Base-by-base conservation (phyloP, 345 rosid species). In the Salix udensis region DNA sequence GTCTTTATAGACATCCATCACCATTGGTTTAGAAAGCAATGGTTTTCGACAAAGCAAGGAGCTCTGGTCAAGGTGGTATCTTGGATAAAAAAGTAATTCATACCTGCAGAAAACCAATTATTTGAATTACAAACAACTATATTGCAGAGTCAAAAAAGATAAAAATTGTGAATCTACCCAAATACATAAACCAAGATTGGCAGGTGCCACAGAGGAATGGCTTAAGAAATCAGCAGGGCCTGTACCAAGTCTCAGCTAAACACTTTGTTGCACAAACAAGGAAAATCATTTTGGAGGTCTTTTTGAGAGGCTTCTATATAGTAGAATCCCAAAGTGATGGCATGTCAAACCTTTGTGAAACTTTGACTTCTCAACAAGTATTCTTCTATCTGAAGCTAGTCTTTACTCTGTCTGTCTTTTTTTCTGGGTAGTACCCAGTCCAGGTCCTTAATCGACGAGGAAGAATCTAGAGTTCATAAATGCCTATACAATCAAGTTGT, bases 61-160 rank as follows among this genome's bases (percentile, higher is more conserved):
- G 84, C 94, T 93, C 85, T 91, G 94, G 81, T 93, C 99, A 67
- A 96, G 97, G 79, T 96, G 98, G 85, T 96, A 91, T 82, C 98
- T 88, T 79, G 99, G 99, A 76, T 96, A 96, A 81, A 96, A 93
- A 44, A 96, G 97, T 81, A 96, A 86, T 74, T 96, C 99, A 78
- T 96, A 92, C 79, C 99, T 96, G 84, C 79, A 87, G 67, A 55
- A 61, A 44, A 67, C 15, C 61, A 61, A 58, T 70, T 24, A 46
- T 62, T 70, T 37, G 71, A 13, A 78, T 50, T 58, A 77, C 53
- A 58, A 73, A 69, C 31, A 76, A 58, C 36, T 19, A 61, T 26
- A 24, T 18, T 34, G 31, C 39, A 65, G 30, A 80, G 52, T 28
- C 28, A 65, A 76, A 70, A 14, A 68, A 8, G 2, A 58, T 40